These are phyloP conservation scores for Hordeum vulgare DNA, from an alignment of 176 grass and related monocot genomes.

Conservation along the genomic window DNA sequence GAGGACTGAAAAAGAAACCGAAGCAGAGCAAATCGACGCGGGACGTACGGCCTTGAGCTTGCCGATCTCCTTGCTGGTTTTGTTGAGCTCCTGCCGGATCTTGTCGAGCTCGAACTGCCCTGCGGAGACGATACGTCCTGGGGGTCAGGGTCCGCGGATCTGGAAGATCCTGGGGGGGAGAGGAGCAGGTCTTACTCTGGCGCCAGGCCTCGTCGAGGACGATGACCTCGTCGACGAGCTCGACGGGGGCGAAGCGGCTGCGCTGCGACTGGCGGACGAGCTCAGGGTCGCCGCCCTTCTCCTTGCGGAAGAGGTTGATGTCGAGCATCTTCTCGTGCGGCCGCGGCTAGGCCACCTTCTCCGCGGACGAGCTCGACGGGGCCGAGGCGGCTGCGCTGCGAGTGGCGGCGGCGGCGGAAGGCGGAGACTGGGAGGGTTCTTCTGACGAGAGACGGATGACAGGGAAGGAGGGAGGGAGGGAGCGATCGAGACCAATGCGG, in stretches of 20 bases:
- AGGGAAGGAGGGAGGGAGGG: too few species aligned
- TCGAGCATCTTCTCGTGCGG: constrained; percentile 53
- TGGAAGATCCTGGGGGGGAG: not conserved
- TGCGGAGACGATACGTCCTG: not conserved
- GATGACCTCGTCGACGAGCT: constrained; percentile 87
- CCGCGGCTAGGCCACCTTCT: not conserved
- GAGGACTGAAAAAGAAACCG: not conserved
- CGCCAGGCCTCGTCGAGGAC: constrained; percentile 80
- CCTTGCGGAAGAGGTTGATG: constrained; percentile 73
- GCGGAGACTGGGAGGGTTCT: too few species aligned
- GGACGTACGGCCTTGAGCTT: constrained; percentile 65
- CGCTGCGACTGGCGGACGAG: constrained; percentile 76
- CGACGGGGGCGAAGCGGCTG: constrained; percentile 48
- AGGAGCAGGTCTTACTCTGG: constrained; percentile 37
- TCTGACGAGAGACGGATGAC: too few species aligned
- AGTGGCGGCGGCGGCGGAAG: not conserved
- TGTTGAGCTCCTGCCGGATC: constrained; percentile 74
- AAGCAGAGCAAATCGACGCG: not conserved
- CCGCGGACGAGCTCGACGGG: not conserved
- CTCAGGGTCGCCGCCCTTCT: constrained; percentile 87
- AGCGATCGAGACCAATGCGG: too few species aligned
- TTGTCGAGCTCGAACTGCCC: constrained; percentile 85
- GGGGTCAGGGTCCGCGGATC: not conserved
- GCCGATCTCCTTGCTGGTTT: constrained; percentile 82
- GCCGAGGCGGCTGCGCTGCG: not conserved